These are phyloP conservation scores for Breynia disticha DNA, from an alignment of 441 rosid genomes.

Conservation along the genomic window DNA sequence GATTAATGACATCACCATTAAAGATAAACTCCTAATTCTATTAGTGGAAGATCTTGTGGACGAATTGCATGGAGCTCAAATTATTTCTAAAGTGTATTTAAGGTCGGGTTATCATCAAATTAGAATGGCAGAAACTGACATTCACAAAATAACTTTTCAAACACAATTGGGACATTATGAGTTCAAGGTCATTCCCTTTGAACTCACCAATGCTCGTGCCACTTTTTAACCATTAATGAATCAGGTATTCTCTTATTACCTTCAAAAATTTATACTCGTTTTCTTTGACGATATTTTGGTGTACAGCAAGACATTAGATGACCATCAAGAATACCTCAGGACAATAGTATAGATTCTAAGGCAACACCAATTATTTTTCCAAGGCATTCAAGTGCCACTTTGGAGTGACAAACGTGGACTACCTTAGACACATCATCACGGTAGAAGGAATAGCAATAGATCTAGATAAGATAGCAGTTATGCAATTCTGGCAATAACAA, in stretches of 20 bases:
- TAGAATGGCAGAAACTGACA: not conserved
- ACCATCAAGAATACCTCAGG: not conserved
- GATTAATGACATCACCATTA: not conserved
- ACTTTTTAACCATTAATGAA: not conserved
- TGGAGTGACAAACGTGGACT: not conserved
- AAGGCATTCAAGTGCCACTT: not conserved
- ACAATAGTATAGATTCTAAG: not conserved
- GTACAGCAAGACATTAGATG: not conserved
- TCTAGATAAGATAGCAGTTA: not conserved
- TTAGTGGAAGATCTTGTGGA: not conserved
- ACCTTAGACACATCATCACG: not conserved
- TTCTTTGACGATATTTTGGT: conserved; percentile 1
- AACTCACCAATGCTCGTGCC: not conserved
- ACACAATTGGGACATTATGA: not conserved
- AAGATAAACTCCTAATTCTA: not conserved
- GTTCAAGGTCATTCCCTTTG: conserved; percentile 1
- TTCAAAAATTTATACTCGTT: not conserved
- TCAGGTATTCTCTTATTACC: not conserved
- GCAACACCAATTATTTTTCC: not conserved
- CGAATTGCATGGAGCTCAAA: not conserved
- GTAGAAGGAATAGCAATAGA: not conserved
- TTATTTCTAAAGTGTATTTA: not conserved
- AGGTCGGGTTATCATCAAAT: conserved; percentile 1
- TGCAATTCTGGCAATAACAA: not conserved
- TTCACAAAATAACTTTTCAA: not conserved